Conservation (phyloP, 148 eudicot genomes). For the Nyssa sinensis region DNA sequence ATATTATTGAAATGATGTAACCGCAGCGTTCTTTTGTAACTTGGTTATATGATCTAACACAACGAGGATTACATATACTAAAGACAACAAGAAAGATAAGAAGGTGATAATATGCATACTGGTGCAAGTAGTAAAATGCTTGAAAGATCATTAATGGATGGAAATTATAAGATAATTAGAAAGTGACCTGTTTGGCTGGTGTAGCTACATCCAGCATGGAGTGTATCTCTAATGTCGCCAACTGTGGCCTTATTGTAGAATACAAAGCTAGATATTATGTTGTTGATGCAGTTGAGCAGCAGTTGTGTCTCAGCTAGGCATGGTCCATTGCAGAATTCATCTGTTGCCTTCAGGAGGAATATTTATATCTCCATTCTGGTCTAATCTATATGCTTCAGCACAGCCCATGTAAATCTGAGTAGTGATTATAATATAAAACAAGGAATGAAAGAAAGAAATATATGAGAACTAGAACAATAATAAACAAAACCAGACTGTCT, state of each 20-base stretch:
- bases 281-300: constrained; percentile 47
- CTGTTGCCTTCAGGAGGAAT: constrained; percentile 48
- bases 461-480: neutral
- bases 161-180: no score
- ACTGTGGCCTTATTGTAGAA: constrained; percentile 59
- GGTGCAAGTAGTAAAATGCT: no score
- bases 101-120: no score
- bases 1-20: no score
- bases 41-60: no score
- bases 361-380: constrained; percentile 48
- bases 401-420: constrained; percentile 58
- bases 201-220: constrained; percentile 48
- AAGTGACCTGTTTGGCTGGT: constrained; percentile 35
- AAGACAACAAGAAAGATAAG: no score
- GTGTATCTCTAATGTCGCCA: constrained; percentile 28
- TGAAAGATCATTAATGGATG: no score
- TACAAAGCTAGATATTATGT: constrained; percentile 30
- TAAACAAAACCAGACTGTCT: neutral
- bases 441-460: neutral
- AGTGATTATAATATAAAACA: neutral
- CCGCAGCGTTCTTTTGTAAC: no score
- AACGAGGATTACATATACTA: no score
- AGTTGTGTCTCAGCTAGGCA: constrained; percentile 49
- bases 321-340: constrained; percentile 55
- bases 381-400: constrained; percentile 42